phyloP scores from a whole-genome alignment of 148 eudicot species.

The Salicornia ramosissima region DNA sequence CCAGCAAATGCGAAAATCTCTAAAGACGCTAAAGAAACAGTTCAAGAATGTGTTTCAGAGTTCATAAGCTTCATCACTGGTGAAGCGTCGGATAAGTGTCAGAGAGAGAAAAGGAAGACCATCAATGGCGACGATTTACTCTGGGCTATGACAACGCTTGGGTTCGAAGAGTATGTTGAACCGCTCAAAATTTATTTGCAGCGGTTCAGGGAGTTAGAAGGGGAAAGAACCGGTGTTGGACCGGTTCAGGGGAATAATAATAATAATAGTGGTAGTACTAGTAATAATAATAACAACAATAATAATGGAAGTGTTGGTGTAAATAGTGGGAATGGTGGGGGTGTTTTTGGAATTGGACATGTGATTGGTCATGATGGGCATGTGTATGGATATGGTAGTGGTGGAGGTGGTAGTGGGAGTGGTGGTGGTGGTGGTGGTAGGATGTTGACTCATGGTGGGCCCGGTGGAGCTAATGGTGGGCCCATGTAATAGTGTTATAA shows the following conservation, averaged over 20 bases:
- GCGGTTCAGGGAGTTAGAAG: conserved; percentile 55
- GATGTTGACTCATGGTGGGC: conserved; percentile 21
- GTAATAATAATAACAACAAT: conserved; percentile 22
- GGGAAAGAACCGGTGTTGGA: conserved; percentile 36
- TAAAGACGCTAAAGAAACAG: conserved; percentile 56
- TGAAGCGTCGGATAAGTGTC: conserved; percentile 57
- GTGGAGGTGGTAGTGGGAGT: conserved; percentile 15
- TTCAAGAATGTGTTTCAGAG: conserved; percentile 61
- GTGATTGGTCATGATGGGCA: conserved; percentile 35
- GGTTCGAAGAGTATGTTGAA: conserved; percentile 57
- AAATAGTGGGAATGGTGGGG: conserved; percentile 23
- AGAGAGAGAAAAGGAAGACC: conserved; percentile 56
- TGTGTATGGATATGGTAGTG: conserved; percentile 36
- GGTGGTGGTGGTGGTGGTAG: background rate
- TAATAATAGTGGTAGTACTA: conserved; percentile 24
- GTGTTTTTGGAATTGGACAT: conserved; percentile 38
- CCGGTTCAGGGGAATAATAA: conserved; percentile 30
- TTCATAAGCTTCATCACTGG: conserved; percentile 62
- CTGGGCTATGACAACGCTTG: conserved; percentile 64
- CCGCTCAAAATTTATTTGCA: conserved; percentile 49
- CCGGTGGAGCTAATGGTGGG: conserved; percentile 26
- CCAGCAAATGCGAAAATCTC: conserved; percentile 60
- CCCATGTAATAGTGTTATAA: conserved; percentile 9
- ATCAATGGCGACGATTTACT: conserved; percentile 61
- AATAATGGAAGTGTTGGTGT: conserved; percentile 17